Evolutionary conservation across 768 basidiomycete species (phyloP), one percentile per base, ranked within the genome.

Genomic region (Neoboletus magnificus): DNA sequence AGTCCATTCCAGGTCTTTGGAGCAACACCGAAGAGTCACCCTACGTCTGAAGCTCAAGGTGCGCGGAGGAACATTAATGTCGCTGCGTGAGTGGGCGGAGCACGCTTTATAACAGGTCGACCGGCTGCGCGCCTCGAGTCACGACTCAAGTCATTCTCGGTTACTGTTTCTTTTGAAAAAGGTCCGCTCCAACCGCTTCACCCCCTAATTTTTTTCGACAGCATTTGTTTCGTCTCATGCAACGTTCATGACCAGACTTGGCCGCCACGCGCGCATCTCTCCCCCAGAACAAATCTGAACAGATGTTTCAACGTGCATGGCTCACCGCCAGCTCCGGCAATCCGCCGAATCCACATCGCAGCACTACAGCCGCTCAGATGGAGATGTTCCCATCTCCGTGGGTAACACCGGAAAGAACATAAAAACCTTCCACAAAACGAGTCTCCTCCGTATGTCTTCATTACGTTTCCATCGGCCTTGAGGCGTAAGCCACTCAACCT

Each of bases 351-450:
- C 3, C 8, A 22, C 12, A 46, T 22, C 45, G 42, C 49, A 46
- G 57, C 44, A 41, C 39, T 60, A 59, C 29, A 13, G 39, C 48
- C 43, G 22, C 36, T 29, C 33, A 41, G 8, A 30, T n/a, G 43
- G 33, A 36, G 27, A 40, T 44, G 11, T 23, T 43, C 40, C 54
- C 54, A 35, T 33, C 16, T n/a, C 25, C 56, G 20, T 42, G 18
- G 27, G 47, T 40, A 32, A 13, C 23, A n/a, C 32, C 48, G 48
- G 12, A 16, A 29, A 27, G 20, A 32, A 18, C 27, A 49, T 15
- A 27, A 8, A n/a, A 9, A 30, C 32, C 35, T 36, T 23, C 29
- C 40, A 2, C 29, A 20, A n/a, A 23, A 23, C 30, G 12, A n/a
- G 18, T 12, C 3, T 27, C 30, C 13, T 37, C n/a, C n/a, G 42